These are phyloP conservation scores for Exsudoporus frostii DNA, from an alignment of 768 basidiomycete species.

Conservation along the genomic window DNA sequence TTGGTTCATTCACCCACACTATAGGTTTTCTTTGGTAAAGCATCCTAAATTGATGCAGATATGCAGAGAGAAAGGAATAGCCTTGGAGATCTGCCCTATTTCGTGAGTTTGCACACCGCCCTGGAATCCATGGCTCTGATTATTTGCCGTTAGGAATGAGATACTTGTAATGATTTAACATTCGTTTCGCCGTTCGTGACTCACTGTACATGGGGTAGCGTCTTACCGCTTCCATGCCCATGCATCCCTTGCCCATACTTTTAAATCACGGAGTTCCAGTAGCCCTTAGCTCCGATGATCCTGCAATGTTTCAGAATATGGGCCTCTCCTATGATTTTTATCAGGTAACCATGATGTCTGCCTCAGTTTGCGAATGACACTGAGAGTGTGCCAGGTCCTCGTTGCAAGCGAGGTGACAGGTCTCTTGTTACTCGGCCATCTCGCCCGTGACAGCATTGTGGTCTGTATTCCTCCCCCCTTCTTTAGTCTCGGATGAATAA, in stretches of 20 bases:
- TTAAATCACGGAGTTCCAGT: conserved; percentile 73
- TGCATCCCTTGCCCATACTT: conserved; percentile 71
- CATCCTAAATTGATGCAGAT: conserved; percentile 70
- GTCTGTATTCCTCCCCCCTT: conserved; percentile 5
- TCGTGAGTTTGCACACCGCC: conserved; percentile 48
- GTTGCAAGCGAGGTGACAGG: conserved; percentile 66
- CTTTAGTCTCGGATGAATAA: neutral
- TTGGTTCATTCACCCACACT: neutral
- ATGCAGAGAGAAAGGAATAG: conserved; percentile 60
- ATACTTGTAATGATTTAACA: conserved; percentile 49
- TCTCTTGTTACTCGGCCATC: conserved; percentile 54
- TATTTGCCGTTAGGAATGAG: conserved; percentile 53
- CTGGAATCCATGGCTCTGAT: neutral
- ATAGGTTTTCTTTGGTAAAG: conserved; percentile 70
- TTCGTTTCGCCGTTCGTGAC: neutral
- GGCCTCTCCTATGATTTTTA: conserved; percentile 77
- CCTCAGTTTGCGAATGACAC: neutral
- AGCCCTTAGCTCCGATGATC: conserved; percentile 72
- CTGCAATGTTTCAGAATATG: conserved; percentile 73
- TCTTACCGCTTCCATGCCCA: conserved; percentile 74
- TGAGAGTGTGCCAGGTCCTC: conserved; percentile 45
- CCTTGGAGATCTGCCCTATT: conserved; percentile 76
- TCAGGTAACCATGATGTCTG: conserved; percentile 44
- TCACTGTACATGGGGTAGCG: conserved; percentile 39
- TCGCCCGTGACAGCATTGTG: conserved; percentile 71